Evolutionary conservation across 148 eudicot genomes (phyloP), one percentile per base, ranked within the genome.

Genomic region (Polygonum maritimum): DNA sequence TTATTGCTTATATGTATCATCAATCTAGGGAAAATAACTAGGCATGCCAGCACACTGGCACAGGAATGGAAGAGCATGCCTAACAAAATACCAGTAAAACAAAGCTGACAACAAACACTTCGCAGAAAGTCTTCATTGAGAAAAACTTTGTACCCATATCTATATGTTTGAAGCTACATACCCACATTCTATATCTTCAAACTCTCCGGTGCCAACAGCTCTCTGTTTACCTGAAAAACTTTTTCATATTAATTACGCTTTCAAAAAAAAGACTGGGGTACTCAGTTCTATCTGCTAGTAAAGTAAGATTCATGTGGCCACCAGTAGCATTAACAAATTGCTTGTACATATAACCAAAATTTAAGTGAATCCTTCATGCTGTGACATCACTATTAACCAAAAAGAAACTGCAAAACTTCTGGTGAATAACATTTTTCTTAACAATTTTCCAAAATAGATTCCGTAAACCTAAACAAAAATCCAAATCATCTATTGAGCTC

Each of bases 181-280:
- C 96, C 98, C 88, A 82, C 96, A 89, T 67, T 88, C 77, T 76
- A 92, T 77, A 81, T 90, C 96, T 75, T 95, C 94, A 86, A 80
- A 89, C 44, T 83, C 79, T 83, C 92, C 97, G 7, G 92, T 89
- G 70, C 96, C 96, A 69, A 84, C 85, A 36, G 92, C 97, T 79
- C 86, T 81, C 76, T 88, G 97, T 77, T 83, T 87, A 41, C 85
- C 93, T 18, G 79, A 79, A 76, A 83, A 90, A 75, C 84, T 19
- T 79, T 82, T 87, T 85, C 82, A 76, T 78, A 45, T 38, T 21
- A 13, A 45, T 73, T 36, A 48, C 74, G 26, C 16, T 31, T 15
- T 15, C 16, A 21, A 12, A 16, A 44, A 72, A 48, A 72, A 40
- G 21, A 67, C 11, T 7, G 22, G 12, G 10, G 12, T 9, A 57